Evolutionary conservation across 1,284 basidiomycete genomes (phyloP), one percentile per base, ranked within the genome.

Genomic region (Flammula alnicola): DNA sequence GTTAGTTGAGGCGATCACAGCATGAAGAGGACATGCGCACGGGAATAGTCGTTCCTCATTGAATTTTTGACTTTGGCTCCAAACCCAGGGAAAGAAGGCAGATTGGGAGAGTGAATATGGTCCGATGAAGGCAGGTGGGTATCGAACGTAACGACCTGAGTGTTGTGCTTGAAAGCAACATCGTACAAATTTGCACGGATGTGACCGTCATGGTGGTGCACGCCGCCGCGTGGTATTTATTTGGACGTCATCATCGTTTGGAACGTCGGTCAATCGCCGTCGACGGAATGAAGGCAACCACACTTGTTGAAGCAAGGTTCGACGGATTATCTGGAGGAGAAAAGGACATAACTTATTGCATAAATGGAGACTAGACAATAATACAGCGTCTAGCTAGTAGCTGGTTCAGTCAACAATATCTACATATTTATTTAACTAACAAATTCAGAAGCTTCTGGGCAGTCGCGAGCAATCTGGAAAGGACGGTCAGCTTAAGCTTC

Each of bases 391-490:
- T 47, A 17, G 36, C 27, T 47, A 27, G 14, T 31, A 27, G n/a
- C 17, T n/a, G n/a, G n/a, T 12, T 12, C 20, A 16, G 29, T 35
- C 10, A 17, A 36, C 26, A 19, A 27, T n/a, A 22, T 46, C 32
- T 7, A 22, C 6, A 35, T 14, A 53, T 55, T 73, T 14, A 53
- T 55, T 73, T 60, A 77, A 55, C 65, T 73, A 57, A 69, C 67
- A 60, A 74, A 81, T 48, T 82, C 79, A 43, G 68, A 58, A 57
- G 74, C 81, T 67, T 89, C 86, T 27, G 85, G 83, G 67, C 88
- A 91, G 51, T 91, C 87, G 67, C 85, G 80, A 36, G 88, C 87
- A 64, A 91, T 88, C 88, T 91, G 56, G 22, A 33, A 44, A 45
- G 32, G 14, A n/a, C 3, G 25, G 37, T 23, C 14, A 42, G 22